phyloP scores from a whole-genome alignment of 2,329 filamentous ascomycete species.

The Teratosphaeria epicoccoides region DNA sequence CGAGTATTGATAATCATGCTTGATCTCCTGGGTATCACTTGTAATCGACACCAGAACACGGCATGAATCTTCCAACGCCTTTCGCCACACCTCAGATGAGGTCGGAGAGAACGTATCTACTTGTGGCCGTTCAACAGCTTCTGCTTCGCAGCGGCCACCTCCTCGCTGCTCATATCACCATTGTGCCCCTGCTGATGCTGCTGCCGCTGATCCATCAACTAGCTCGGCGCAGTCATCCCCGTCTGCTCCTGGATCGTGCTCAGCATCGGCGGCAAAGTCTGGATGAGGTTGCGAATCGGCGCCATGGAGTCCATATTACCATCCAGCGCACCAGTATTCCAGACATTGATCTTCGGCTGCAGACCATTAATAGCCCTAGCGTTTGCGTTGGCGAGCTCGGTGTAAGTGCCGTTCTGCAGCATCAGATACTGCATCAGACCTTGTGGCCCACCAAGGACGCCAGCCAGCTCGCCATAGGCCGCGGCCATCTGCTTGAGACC shows the following conservation, averaged over 20 bases:
- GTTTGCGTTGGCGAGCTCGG: constrained; percentile 68
- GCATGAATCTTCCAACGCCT: background rate
- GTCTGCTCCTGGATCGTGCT: constrained; percentile 83
- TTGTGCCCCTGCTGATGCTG: constrained; percentile 31
- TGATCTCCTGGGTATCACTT: too few relatives aligned
- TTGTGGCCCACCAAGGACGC: constrained; percentile 65
- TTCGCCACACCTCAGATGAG: background rate
- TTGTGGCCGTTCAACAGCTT: background rate
- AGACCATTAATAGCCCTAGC: constrained; percentile 63
- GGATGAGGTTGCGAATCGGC: constrained; percentile 52
- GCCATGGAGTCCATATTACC: constrained; percentile 46
- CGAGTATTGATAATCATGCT: constrained; percentile 6
- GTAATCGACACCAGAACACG: background rate
- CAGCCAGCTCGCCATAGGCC: constrained; percentile 62
- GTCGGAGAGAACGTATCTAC: background rate
- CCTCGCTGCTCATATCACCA: constrained; percentile 10
- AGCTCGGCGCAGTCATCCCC: constrained; percentile 66
- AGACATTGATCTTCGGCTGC: constrained; percentile 81
- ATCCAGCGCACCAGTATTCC: constrained; percentile 60
- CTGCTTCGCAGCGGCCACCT: constrained; percentile 11
- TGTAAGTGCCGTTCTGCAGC: constrained; percentile 72
- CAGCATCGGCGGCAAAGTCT: constrained; percentile 72
- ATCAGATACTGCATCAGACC: constrained; percentile 77
- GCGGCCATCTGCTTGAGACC: constrained; percentile 67
- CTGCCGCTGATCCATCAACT: constrained; percentile 49